phyloP scores from a whole-genome alignment of 2,329 filamentous ascomycete species.

The Colletotrichum sp. region DNA sequence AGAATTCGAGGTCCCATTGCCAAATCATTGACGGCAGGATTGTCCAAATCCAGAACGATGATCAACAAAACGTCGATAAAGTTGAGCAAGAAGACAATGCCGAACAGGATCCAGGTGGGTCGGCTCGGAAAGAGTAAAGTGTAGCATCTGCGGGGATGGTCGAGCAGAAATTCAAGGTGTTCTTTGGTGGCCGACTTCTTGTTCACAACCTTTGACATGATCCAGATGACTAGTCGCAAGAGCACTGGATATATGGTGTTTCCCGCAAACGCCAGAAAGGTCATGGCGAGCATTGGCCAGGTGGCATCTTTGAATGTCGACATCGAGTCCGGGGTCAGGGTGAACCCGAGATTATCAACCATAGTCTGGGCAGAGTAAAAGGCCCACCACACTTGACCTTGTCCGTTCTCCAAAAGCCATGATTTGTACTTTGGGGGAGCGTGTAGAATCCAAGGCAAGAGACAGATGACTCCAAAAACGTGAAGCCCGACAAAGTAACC shows the following conservation, averaged over 20 bases:
- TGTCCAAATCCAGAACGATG: slow-evolving; percentile 54
- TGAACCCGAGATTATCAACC: slow-evolving; percentile 58
- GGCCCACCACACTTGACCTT: slow-evolving; percentile 53
- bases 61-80: slow-evolving; percentile 61
- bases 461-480: slow-evolving; percentile 50
- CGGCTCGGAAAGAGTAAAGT: slow-evolving; percentile 64
- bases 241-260: slow-evolving; percentile 64
- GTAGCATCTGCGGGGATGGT: slow-evolving; percentile 68
- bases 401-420: slow-evolving; percentile 41
- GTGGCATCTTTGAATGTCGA: slow-evolving; percentile 49
- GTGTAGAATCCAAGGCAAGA: slow-evolving; percentile 52
- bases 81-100: slow-evolving; percentile 56
- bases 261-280: slow-evolving; percentile 53
- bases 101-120: slow-evolving; percentile 64
- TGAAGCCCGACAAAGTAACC: slow-evolving; percentile 52
- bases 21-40: slow-evolving; percentile 51
- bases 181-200: slow-evolving; percentile 41
- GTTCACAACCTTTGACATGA: slow-evolving; percentile 50
- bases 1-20: slow-evolving; percentile 52
- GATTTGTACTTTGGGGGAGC: slow-evolving; percentile 43
- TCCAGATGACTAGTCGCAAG: slow-evolving; percentile 64
- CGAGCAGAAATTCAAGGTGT: slow-evolving; percentile 60
- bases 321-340: slow-evolving; percentile 61
- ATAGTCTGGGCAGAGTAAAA: slow-evolving; percentile 57
- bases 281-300: slow-evolving; percentile 51